These are phyloP conservation scores for Fusarium tjaetaba DNA, from an alignment of 2,329 filamentous ascomycete genomes.

Conservation along the genomic window DNA sequence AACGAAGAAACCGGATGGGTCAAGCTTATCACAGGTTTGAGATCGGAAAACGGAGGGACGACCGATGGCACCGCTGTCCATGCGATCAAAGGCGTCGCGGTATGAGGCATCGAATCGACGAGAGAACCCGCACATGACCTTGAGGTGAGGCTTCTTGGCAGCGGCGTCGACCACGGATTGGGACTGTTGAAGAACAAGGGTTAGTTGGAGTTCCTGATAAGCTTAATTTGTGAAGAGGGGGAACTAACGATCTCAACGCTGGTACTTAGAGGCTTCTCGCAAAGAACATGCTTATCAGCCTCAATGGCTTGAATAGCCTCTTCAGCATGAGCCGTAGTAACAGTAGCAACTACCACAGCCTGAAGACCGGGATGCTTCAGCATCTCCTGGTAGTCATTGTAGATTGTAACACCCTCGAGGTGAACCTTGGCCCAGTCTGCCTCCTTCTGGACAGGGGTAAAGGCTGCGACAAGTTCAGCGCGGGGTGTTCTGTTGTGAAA, in stretches of 20 bases:
- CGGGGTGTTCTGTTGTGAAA: slow-evolving; percentile 41
- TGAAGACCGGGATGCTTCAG: slow-evolving; percentile 42
- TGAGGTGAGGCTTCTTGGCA: slow-evolving; percentile 65
- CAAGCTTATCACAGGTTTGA: slow-evolving; percentile 75
- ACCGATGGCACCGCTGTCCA: slow-evolving; percentile 66
- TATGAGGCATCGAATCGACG: slow-evolving; percentile 71
- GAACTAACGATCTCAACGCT: slow-evolving; percentile 62
- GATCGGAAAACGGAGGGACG: slow-evolving; percentile 69
- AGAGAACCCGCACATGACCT: slow-evolving; percentile 64
- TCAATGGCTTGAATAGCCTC: slow-evolving; percentile 43
- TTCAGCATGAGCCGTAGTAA: slow-evolving; percentile 42
- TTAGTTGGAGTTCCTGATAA: not conserved
- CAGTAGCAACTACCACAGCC: slow-evolving; percentile 40
- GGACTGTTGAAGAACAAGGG: slow-evolving; percentile 52
- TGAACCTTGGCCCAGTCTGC: slow-evolving; percentile 38
- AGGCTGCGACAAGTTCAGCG: slow-evolving; percentile 40
- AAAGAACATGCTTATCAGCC: slow-evolving; percentile 42
- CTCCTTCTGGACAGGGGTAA: slow-evolving; percentile 40
- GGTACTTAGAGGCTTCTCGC: slow-evolving; percentile 42
- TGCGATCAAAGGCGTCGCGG: slow-evolving; percentile 65
- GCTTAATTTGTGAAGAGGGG: too few species aligned
- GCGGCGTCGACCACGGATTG: slow-evolving; percentile 69
- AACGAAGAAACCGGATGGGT: slow-evolving; percentile 75
- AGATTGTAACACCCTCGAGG: slow-evolving; percentile 39
- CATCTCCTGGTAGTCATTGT: slow-evolving; percentile 42